Conservation (phyloP, 116 monocot species). For the Zostera marina region DNA sequence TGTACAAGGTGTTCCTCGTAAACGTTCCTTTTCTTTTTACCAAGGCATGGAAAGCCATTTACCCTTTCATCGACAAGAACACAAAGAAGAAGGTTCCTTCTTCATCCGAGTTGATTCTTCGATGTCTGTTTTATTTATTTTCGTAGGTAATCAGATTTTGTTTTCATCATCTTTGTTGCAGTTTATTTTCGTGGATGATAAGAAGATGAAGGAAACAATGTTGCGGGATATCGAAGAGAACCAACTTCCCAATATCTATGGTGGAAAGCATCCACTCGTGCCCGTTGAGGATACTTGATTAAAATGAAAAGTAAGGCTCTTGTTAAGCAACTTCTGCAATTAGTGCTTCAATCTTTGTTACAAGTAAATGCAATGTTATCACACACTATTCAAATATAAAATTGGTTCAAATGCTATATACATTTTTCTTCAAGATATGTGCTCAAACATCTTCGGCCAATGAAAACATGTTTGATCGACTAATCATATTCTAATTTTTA, state of each 20-base stretch:
- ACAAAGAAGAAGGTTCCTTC: background rate
- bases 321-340: too few species aligned
- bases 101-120: too few species aligned
- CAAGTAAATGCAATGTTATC: too few species aligned
- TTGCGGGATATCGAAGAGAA: conserved; percentile 63
- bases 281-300: conserved; percentile 16
- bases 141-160: background rate
- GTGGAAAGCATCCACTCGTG: conserved; percentile 45
- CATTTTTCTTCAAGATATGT: too few species aligned
- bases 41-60: background rate
- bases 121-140: too few species aligned
- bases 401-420: too few species aligned
- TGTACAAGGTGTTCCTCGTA: background rate
- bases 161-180: conserved; percentile 8
- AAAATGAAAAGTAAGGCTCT: too few species aligned
- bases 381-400: too few species aligned
- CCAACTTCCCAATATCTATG: conserved; percentile 58
- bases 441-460: too few species aligned
- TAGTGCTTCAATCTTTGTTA: too few species aligned
- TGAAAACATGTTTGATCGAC: too few species aligned
- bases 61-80: conserved; percentile 1
- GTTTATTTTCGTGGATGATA: conserved; percentile 56
- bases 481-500: too few species aligned
- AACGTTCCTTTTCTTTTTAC: background rate
- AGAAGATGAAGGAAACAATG: conserved; percentile 32